Percentiles rank a stretch among this genome's conserved stretches.
phyloP scores from a whole-genome alignment of 441 rosid species.

The Erodium texanum region DNA sequence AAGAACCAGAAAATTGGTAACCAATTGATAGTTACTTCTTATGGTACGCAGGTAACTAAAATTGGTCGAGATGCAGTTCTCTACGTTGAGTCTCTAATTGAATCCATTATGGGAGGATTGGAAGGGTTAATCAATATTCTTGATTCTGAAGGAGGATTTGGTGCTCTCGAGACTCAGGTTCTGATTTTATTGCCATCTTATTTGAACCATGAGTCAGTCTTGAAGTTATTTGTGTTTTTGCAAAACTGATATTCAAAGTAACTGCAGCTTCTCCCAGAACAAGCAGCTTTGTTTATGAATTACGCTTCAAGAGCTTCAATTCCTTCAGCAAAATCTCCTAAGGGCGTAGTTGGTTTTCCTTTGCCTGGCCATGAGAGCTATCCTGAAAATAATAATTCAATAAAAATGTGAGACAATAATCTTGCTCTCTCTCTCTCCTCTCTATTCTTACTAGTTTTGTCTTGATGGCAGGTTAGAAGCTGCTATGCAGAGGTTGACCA shows the following conservation, averaged over 20 bases:
- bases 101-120: conserved; percentile 98
- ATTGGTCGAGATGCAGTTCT: conserved; percentile 94
- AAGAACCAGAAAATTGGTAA: neutral
- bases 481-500: conserved; percentile 98
- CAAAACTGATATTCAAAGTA: conserved; percentile 23
- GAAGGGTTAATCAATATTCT: conserved; percentile 98
- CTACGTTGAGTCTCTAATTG: conserved; percentile 94
- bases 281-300: conserved; percentile 85
- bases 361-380: conserved; percentile 98
- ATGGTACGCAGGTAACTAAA: conserved; percentile 64
- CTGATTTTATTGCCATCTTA: conserved; percentile 18
- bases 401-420: conserved; percentile 60
- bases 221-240: conserved; percentile 13
- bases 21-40: conserved; percentile 16
- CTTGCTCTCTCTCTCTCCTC: conserved; percentile 11
- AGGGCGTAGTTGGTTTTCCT: conserved; percentile 54
- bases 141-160: conserved; percentile 99
- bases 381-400: conserved; percentile 83
- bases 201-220: conserved; percentile 10
- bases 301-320: conserved; percentile 51
- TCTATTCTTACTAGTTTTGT: conserved; percentile 15
- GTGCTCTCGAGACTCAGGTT: conserved; percentile 97
- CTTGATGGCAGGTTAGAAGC: conserved; percentile 87
- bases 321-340: conserved; percentile 76
- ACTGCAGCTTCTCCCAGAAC: conserved; percentile 97